Evolutionary conservation across 2,329 filamentous ascomycete species (phyloP).

Genomic region (Gliomastix tumulicola): DNA sequence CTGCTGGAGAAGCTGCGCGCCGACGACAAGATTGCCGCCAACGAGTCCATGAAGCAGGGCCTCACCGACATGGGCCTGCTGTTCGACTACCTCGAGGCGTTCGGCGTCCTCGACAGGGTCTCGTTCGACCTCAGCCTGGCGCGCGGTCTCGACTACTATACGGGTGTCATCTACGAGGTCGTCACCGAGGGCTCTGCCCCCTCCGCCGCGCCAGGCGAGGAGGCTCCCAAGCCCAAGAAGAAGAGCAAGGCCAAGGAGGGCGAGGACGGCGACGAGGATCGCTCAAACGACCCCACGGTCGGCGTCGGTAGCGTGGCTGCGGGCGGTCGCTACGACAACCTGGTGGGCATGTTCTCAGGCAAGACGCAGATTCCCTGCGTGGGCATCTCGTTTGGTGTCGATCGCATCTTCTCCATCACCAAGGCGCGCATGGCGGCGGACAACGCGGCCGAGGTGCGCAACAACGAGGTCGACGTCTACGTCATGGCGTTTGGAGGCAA

Average conservation of each 20-base stretch:
- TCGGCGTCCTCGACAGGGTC: conserved; percentile 63
- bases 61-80: conserved; percentile 75
- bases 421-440: conserved; percentile 66
- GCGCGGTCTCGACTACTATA: conserved; percentile 89
- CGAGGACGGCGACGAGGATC: conserved; percentile 49
- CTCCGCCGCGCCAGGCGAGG: conserved; percentile 26
- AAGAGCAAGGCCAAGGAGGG: conserved; percentile 42
- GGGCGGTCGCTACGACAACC: conserved; percentile 84
- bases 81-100: conserved; percentile 75
- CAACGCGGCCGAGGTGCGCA: conserved; percentile 52
- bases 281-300: conserved; percentile 71
- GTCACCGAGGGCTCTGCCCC: conserved; percentile 73
- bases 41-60: conserved; percentile 70
- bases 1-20: conserved; percentile 63
- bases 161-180: conserved; percentile 84
- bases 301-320: conserved; percentile 85
- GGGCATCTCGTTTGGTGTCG: conserved; percentile 82
- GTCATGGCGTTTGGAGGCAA: conserved; percentile 94
- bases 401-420: conserved; percentile 89
- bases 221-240: conserved; percentile 31
- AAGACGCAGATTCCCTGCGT: conserved; percentile 66
- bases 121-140: conserved; percentile 89
- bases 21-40: conserved; percentile 62
- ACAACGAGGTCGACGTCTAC: conserved; percentile 79
- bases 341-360: conserved; percentile 89